Conservation (phyloP, 345 rosid genomes). For the Acer saccharum region DNA sequence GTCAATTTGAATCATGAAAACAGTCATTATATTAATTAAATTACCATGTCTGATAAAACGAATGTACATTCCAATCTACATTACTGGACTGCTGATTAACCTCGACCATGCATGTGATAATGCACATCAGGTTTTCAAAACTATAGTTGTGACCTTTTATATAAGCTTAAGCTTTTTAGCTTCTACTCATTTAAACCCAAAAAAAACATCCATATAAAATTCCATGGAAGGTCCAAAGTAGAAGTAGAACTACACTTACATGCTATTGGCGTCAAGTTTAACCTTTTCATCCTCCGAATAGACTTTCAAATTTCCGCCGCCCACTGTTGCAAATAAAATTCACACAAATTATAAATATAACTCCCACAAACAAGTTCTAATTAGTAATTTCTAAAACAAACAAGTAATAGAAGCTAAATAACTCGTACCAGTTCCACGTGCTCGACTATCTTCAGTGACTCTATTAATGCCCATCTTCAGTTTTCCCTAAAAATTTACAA, state of each 20-base stretch:
- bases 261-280: conserved; percentile 33
- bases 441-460: conserved; percentile 19
- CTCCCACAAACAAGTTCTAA: neutral
- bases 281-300: conserved; percentile 42
- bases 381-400: neutral
- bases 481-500: conserved; percentile 26
- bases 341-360: neutral
- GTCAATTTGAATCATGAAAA: neutral
- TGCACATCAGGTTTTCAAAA: too few relatives aligned
- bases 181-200: too few relatives aligned
- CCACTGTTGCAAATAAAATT: conserved; percentile 31
- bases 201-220: neutral
- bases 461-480: neutral
- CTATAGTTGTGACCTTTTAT: too few relatives aligned
- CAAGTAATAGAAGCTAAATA: neutral
- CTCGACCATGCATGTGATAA: too few relatives aligned
- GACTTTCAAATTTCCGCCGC: conserved; percentile 43
- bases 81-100: too few relatives aligned
- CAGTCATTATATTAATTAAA: neutral
- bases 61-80: neutral
- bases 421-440: conserved; percentile 17
- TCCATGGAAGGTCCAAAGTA: neutral
- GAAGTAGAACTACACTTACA: conserved; percentile 42
- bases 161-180: too few relatives aligned
- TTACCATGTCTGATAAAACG: neutral